phyloP scores from a whole-genome alignment of 345 rosid species.

The Balakata baccata region DNA sequence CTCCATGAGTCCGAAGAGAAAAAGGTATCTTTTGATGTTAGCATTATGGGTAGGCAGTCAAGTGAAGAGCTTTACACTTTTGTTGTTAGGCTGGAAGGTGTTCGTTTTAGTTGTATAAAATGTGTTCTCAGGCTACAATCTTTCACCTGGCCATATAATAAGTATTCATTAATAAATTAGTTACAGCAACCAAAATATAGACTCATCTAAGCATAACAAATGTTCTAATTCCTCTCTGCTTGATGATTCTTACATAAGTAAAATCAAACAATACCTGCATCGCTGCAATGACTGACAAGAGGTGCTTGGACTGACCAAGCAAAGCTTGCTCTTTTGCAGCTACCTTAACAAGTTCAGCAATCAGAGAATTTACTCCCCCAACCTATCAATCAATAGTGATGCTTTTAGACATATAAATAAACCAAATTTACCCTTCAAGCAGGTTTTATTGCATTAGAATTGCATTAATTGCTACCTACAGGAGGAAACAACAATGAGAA shows the following conservation, averaged over 20 bases:
- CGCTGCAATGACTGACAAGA: conserved; percentile 55
- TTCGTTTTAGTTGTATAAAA: conserved; percentile 40
- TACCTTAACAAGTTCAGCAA: conserved; percentile 48
- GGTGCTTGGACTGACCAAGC: conserved; percentile 54
- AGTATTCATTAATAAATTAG: background rate
- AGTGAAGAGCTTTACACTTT: conserved; percentile 31
- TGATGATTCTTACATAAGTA: background rate
- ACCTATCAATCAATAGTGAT: conserved; percentile 44
- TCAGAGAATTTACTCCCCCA: conserved; percentile 43
- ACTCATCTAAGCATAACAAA: background rate
- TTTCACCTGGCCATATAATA: conserved; percentile 45
- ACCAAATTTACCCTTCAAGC: background rate
- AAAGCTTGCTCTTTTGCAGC: conserved; percentile 50
- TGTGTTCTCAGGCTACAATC: conserved; percentile 69
- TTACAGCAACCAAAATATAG: background rate
- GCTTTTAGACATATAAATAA: background rate
- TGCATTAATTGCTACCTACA: conserved; percentile 1
- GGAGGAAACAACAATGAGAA: conserved; percentile 1
- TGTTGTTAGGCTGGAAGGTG: conserved; percentile 36
- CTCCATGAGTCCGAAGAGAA: conserved; percentile 17
- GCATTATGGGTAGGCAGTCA: conserved; percentile 18
- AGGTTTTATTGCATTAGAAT: background rate
- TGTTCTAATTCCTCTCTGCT: background rate
- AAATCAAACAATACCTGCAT: conserved; percentile 47
- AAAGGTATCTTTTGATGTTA: conserved; percentile 14